A percentile compares a stretch with the other conserved stretches of the same genome.
phyloP scores from a whole-genome alignment of 257 asterid species.

The Datura wrightii region DNA sequence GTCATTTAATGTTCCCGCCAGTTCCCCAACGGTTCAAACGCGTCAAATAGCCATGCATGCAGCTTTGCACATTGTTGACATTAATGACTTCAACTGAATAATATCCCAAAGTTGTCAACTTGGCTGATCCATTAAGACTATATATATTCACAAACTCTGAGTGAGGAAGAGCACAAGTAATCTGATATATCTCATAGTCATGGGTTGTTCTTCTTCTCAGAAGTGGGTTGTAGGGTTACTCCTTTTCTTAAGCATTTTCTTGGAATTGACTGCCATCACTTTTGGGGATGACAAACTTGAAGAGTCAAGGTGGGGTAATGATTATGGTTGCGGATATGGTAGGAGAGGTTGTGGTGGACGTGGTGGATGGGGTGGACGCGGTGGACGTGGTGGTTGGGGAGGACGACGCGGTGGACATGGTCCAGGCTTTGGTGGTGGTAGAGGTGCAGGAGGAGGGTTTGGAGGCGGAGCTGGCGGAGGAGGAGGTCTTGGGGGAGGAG shows the following conservation, averaged over 20 bases:
- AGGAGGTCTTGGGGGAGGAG: slow-evolving; percentile 13
- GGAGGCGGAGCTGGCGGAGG: slow-evolving; percentile 36
- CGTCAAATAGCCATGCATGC: slow-evolving; percentile 38
- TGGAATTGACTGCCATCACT: slow-evolving; percentile 36
- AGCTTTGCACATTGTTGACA: slow-evolving; percentile 29
- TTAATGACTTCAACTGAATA: slow-evolving; percentile 28
- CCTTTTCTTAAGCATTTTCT: slow-evolving; percentile 37
- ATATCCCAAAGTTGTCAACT: neutral
- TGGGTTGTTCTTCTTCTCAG: slow-evolving; percentile 37
- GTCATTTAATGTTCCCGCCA: slow-evolving; percentile 46
- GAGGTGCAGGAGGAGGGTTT: slow-evolving; percentile 34
- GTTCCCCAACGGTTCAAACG: slow-evolving; percentile 48
- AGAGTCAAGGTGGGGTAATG: slow-evolving; percentile 39
- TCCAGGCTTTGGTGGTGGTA: slow-evolving; percentile 36
- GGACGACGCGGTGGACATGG: slow-evolving; percentile 33
- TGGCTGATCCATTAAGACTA: slow-evolving; percentile 6
- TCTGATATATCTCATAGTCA: neutral
- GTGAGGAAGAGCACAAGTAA: slow-evolving; percentile 7
- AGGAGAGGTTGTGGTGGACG: slow-evolving; percentile 41
- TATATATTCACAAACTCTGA: slow-evolving; percentile 4
- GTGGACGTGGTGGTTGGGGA: neutral
- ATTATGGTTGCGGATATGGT: slow-evolving; percentile 39
- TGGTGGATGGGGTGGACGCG: slow-evolving; percentile 24
- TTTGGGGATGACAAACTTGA: slow-evolving; percentile 39
- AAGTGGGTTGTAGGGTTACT: slow-evolving; percentile 31